A percentile compares a stretch with the other conserved stretches of the same genome.
Evolutionary conservation across 169 alveolate species (phyloP).

Genomic region (Babesia ovata): DNA sequence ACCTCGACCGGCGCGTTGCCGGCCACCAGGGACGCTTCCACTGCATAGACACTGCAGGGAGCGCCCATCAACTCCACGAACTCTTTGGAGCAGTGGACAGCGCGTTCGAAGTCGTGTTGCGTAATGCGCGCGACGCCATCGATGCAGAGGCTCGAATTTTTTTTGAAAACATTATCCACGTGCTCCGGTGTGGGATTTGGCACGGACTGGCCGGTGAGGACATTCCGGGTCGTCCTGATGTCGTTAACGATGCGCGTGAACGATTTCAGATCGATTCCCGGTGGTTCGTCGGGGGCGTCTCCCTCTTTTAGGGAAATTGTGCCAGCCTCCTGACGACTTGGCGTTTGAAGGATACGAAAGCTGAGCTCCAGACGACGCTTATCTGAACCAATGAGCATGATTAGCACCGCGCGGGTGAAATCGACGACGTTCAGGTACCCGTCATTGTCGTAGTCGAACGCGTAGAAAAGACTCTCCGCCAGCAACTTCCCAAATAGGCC

Average conservation of each 20-base stretch:
- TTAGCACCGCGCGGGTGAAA: conserved; percentile 76
- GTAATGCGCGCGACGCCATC: conserved; percentile 55
- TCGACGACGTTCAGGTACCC: conserved; percentile 77
- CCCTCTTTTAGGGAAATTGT: background rate
- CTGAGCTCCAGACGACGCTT: conserved; percentile 73
- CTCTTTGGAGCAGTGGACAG: conserved; percentile 45
- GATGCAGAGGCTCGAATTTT: conserved; percentile 21
- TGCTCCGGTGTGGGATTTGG: conserved; percentile 11
- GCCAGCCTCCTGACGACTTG: background rate
- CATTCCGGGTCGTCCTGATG: conserved; percentile 32
- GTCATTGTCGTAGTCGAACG: conserved; percentile 78
- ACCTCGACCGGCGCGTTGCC: background rate
- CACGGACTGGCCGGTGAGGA: conserved; percentile 21
- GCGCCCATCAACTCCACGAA: conserved; percentile 62
- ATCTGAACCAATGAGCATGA: conserved; percentile 78
- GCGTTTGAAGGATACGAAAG: conserved; percentile 69
- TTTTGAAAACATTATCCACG: conserved; percentile 22
- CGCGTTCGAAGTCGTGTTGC: conserved; percentile 48
- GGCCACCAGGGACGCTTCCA: conserved; percentile 33
- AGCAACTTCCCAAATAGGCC: conserved; percentile 57
- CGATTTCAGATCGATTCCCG: conserved; percentile 41
- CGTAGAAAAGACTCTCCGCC: conserved; percentile 74
- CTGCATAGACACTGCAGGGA: conserved; percentile 34
- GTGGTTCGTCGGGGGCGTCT: background rate
- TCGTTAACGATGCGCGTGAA: conserved; percentile 45